Base-by-base conservation (phyloP, 345 rosid genomes). In the Lumnitzera racemosa region DNA sequence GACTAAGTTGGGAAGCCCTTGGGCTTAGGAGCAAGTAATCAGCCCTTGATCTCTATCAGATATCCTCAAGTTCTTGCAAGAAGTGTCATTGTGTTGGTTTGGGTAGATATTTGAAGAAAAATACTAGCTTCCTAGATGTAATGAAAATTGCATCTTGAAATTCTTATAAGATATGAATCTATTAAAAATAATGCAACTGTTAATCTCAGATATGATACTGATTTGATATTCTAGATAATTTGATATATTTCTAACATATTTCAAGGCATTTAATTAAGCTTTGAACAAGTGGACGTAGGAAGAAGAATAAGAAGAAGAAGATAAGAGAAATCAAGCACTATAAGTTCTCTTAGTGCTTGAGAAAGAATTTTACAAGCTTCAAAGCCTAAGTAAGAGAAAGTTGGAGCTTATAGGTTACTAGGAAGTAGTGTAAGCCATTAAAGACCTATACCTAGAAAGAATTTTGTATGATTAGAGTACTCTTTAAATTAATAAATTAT, bases 11-110 rank as follows among this genome's bases (percentile, higher is more conserved):
- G 20, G 20, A 20, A 20, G 20, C 1, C 20, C 20, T 20, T 20
- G 20, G 20, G 20, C 20, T 20, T 20, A 20, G 20, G 88, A 20
- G 20, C 20, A 1, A 20, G 0, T 20, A 20, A 20, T 20, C 20
- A 20, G 0, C 20, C 20, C 20, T 20, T 20, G 20, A 20, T 20
- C 20, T 20, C 20, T 20, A 20, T 20, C 1, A 20, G 20, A 84
- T 76, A 79, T 90, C 64, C 83, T 88, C 31, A 86, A 88, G 69
- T 94, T 84, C 81, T 76, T 94, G 78, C 97, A 88, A 83, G 97
- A 88, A 53, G 59, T 90, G 89, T 65, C 82, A 79, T 69, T 77
- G 83, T 61, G 86, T 95, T 75, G 86, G 86, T 67, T 75, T 90
- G 78, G 78, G 81, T 72, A 80, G 82, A 69, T 76, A 73, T 78